Evolutionary conservation across 2,329 filamentous ascomycete species (phyloP).

Genomic region (Ceratocystis destructans): DNA sequence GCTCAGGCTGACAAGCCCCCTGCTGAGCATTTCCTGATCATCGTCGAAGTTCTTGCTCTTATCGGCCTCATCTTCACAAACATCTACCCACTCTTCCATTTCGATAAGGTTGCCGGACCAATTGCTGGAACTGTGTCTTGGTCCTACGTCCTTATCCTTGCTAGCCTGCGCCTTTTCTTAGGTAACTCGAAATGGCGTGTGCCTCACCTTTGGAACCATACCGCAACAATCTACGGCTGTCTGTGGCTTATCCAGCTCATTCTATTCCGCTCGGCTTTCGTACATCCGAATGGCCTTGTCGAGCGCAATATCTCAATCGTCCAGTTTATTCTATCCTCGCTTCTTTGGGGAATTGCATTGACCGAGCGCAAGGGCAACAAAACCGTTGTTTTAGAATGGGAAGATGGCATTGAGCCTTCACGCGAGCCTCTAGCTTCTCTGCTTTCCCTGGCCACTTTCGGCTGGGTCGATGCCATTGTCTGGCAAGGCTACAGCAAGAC

Average conservation of each 20-base stretch:
- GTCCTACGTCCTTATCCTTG: slow-evolving; percentile 66
- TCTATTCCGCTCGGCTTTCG: slow-evolving; percentile 71
- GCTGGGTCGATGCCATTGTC: slow-evolving; percentile 82
- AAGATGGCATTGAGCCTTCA: slow-evolving; percentile 75
- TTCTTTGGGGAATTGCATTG: slow-evolving; percentile 63
- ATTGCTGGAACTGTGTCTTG: slow-evolving; percentile 47
- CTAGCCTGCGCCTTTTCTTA: slow-evolving; percentile 55
- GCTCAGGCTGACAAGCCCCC: slow-evolving; percentile 63
- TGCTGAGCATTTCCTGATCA: slow-evolving; percentile 55
- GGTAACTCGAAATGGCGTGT: slow-evolving; percentile 52
- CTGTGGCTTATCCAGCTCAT: slow-evolving; percentile 68
- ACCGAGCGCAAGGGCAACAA: slow-evolving; percentile 87
- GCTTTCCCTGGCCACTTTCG: slow-evolving; percentile 74
- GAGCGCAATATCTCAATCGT: slow-evolving; percentile 52
- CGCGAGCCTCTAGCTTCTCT: slow-evolving; percentile 77
- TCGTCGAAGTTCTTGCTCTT: slow-evolving; percentile 63
- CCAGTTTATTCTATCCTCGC: slow-evolving; percentile 60
- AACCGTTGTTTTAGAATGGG: slow-evolving; percentile 73
- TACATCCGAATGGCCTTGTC: slow-evolving; percentile 55
- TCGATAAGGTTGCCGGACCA: slow-evolving; percentile 38
- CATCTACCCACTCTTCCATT: slow-evolving; percentile 45
- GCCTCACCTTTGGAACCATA: slow-evolving; percentile 82
- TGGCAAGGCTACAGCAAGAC: slow-evolving; percentile 78
- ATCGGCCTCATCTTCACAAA: slow-evolving; percentile 58
- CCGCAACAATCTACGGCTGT: slow-evolving; percentile 64